Conservation (phyloP, 169 alveolate species). For the Neospora caninum region DNA sequence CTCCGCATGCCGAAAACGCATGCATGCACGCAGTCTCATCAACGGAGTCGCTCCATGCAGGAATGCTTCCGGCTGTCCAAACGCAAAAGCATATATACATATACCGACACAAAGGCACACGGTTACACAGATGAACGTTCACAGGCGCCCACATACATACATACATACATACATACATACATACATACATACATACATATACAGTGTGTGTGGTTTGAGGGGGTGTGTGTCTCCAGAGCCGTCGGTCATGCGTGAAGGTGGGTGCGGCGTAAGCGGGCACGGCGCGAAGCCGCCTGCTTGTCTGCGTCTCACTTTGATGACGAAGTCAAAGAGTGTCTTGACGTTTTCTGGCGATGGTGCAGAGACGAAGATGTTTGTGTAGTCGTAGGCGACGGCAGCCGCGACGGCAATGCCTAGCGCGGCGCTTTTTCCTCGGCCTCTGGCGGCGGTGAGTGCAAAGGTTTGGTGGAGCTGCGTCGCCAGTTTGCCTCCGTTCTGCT, state of each 20-base stretch:
- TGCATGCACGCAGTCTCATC: too few relatives aligned
- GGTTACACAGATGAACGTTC: too few relatives aligned
- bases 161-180: not conserved
- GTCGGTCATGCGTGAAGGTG: not conserved
- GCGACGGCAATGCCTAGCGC: slow-evolving; percentile 94
- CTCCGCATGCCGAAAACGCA: too few relatives aligned
- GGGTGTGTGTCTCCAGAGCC: not conserved
- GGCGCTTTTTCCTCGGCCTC: slow-evolving; percentile 99
- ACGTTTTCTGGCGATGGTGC: slow-evolving; percentile 99
- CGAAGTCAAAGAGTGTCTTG: slow-evolving; percentile 96
- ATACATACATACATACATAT: not conserved
- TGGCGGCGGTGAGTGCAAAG: slow-evolving; percentile 95
- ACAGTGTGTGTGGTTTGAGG: too few relatives aligned
- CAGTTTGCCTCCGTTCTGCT: not conserved
- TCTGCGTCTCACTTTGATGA: slow-evolving; percentile 83
- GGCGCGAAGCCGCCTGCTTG: too few relatives aligned
- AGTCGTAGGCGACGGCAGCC: slow-evolving; percentile 82
- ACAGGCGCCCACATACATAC: not conserved
- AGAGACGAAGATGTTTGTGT: slow-evolving; percentile 95
- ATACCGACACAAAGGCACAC: too few relatives aligned
- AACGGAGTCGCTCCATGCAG: too few relatives aligned
- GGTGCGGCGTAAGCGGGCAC: too few relatives aligned
- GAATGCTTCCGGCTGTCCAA: not conserved
- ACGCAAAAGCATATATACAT: not conserved
- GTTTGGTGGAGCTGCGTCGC: slow-evolving; percentile 72